Base-by-base conservation (phyloP, 2,329 filamentous ascomycete species). In the Pseudopithomyces chartarum region DNA sequence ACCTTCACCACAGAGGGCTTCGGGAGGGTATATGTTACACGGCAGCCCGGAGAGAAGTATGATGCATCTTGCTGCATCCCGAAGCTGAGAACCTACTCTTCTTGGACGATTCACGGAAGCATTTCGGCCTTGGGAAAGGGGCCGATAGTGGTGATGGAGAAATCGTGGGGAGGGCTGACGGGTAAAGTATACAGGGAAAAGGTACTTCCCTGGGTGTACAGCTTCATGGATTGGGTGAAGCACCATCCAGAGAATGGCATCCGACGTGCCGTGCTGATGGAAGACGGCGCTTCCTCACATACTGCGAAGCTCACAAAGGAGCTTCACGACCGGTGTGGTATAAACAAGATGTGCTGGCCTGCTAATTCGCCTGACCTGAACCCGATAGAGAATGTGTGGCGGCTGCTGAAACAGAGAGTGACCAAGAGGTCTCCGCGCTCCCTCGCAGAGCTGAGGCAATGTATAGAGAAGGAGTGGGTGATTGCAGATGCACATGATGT, bases 301-400 rank as follows among this genome's bases (percentile, higher is more conserved):
- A 62, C 46, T 20, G 54, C 59, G 15, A 55, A 45, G 51, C 40
- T 47, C 40, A 62, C 54, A 29, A 44, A 54, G 48, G 33, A 36
- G 33, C 54, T 54, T 4, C 55, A 59, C 33, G 34, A 59, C 23
- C n/a, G 36, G 34, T 26, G 34, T 44, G 32, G 50, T 33, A 56
- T 59, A 22, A 20, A 45, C 5, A 54, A 46, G 39, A 61, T 59
- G 54, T 22, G 23, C 11, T 61, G 54, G 54, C 56, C 59, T 42
- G 56, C 56, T 15, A 59, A 59, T 36, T 59, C 56, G 38, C 59
- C 54, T 23, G 54, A 59, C 43, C 42, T 59, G 15, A 61, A 61
- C 15, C 54, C 50, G 17, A 59, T 61, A 20, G 58, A 63, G 47
- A 61, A 62, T 48, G 40, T 63, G 3, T 63, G 48, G 58, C 54